Base-by-base conservation (phyloP, 164 flowering plant species). In the Stephania cephalantha region DNA sequence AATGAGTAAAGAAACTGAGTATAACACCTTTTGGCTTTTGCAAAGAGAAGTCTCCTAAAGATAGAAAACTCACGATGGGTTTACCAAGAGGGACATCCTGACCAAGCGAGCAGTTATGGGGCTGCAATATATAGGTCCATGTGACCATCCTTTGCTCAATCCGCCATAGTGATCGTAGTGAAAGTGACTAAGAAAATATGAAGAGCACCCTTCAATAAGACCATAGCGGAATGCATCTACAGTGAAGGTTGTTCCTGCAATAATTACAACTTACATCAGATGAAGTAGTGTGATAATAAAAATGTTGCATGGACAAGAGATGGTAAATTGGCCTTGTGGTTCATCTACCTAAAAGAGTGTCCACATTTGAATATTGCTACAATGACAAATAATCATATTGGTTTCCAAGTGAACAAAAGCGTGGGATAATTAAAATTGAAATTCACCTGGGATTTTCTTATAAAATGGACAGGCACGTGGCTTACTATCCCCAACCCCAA, bases 161-260 rank as follows among this genome's bases (percentile, higher is more conserved):
- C 93, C 96, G 76, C 87, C 87, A 74, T 87, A 91, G 71, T 89
- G 93, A 79, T 91, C 96, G 80, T 74, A 70, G 55, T 91, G 93
- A 81, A 91, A 89, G 71, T 91, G 93, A 70, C 82, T 89, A 5
- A 91, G 90, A 63, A 91, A 89, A 80, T 91, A 91, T 13, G 88
- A 88, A 1, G 85, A 80, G 81, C 96, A 89, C 69, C 88, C 92
- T 79, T 87, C 81, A 72, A 91, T 77, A n/a, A 68, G 53, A 76
- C 93, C 91, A 67, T 89, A 89, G 3, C 88, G 86, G 74, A 91
- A 91, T 65, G 96, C 96, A 80, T 91, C 96, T 9, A 88, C 92
- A 5, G 92, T 84, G 79, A 91, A 89, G n/a, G 87, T 78, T 7
- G 93, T 89, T 48, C 88, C 93, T 89, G 83, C 69, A 78, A 63